Percentiles rank a stretch among this genome's conserved stretches.
Evolutionary conservation across 768 basidiomycete species (phyloP).

Genomic region (Boletus fagicola): DNA sequence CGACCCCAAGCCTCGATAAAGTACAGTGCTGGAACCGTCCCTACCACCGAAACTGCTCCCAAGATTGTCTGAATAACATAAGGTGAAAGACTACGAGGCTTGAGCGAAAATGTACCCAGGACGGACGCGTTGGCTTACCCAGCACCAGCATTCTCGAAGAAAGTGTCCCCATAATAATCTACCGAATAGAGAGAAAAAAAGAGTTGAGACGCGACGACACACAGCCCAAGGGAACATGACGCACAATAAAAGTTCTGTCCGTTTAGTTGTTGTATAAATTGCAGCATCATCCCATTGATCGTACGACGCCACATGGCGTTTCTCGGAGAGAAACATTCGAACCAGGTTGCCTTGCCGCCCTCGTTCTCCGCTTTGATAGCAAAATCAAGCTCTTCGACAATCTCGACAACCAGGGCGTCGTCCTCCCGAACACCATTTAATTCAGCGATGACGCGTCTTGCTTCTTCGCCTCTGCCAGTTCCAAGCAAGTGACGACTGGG

Average conservation of each 20-base stretch:
- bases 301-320: conserved; percentile 74
- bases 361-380: conserved; percentile 73
- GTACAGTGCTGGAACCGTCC: conserved; percentile 64
- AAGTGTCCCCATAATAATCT: conserved; percentile 81
- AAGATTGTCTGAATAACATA: conserved; percentile 76
- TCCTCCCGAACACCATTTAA: conserved; percentile 63
- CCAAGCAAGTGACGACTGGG: conserved; percentile 71
- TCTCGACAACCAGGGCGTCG: conserved; percentile 56
- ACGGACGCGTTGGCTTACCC: conserved; percentile 36
- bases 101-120: neutral
- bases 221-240: conserved; percentile 16
- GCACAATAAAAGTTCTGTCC: conserved; percentile 80
- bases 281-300: conserved; percentile 77
- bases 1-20: conserved; percentile 78
- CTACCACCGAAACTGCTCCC: conserved; percentile 71
- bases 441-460: conserved; percentile 59
- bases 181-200: conserved; percentile 1
- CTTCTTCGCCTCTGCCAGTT: conserved; percentile 49
- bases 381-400: conserved; percentile 60
- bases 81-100: conserved; percentile 47
- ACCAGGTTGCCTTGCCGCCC: conserved; percentile 76
- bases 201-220: conserved; percentile 3
- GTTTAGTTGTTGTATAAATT: conserved; percentile 78
- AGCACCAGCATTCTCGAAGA: conserved; percentile 74
- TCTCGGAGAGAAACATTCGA: conserved; percentile 70